Evolutionary conservation across 169 alveolate species (phyloP).

Genomic region (Cryptosporidium meleagridis): DNA sequence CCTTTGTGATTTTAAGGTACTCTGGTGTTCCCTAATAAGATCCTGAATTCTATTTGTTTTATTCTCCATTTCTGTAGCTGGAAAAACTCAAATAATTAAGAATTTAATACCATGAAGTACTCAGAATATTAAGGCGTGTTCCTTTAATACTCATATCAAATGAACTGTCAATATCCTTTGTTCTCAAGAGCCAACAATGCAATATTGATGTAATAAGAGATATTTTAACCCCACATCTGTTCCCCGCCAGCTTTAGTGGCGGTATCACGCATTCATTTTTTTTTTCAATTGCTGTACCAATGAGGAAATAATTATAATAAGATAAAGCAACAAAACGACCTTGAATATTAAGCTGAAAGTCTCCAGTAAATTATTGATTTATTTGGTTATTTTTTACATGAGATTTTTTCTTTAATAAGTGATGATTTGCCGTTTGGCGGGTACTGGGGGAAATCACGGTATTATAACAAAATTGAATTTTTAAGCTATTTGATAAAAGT

Average conservation of each 20-base stretch:
- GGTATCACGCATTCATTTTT: not conserved
- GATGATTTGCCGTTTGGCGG: not conserved
- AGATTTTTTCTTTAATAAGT: not conserved
- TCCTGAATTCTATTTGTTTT: slow-evolving; percentile 50
- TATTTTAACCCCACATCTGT: not conserved
- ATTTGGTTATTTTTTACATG: not conserved
- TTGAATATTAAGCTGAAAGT: not conserved
- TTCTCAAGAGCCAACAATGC: not conserved
- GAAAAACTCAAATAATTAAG: not conserved
- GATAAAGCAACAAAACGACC: not conserved
- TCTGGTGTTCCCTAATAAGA: slow-evolving; percentile 48
- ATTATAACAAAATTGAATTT: not conserved
- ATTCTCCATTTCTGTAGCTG: slow-evolving; percentile 6
- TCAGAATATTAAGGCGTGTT: not conserved
- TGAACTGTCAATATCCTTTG: not conserved
- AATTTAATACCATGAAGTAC: not conserved
- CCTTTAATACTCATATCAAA: not conserved
- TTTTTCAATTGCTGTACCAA: not conserved
- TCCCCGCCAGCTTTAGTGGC: not conserved
- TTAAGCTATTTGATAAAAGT: not conserved
- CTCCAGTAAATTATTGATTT: not conserved
- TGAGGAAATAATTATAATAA: not conserved
- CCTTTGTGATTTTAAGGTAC: slow-evolving; percentile 54
- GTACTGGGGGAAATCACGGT: not conserved
- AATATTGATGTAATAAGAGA: not conserved